Evolutionary conservation across 1,139 yeast species (phyloP), one percentile per base, ranked within the genome.

Genomic region (Debaryomyces robertsiae): DNA sequence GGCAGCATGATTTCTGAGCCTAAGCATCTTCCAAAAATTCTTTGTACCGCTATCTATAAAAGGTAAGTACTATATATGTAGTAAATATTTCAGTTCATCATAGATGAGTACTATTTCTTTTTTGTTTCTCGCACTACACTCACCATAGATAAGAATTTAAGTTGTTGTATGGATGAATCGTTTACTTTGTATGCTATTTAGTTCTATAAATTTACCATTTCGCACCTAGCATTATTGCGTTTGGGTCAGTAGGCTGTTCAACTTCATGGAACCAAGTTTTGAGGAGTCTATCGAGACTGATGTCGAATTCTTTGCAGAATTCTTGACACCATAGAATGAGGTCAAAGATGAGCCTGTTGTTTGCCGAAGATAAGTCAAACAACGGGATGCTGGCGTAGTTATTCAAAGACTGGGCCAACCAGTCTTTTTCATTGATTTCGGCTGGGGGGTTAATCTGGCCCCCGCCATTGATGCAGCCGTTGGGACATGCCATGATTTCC

Each of bases 401-500:
- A 4, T 44, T 48, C 11, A 61, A 51, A 2, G 69, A 69, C 24
- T 57, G 49, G 3, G 49, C 47, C 13, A 73, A 50, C 82, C 82
- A 77, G 11, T 65, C 69, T 46, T 73, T 75, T 30, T 67, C 69
- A 9, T 48, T 36, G 0, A 56, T 48, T 5, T 52, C 54, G 1
- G 45, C 42, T 0, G 86, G 81, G 25, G 77, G 68, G 15, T 77
- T 71, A 28, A 87, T 82, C 55, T 90, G 93, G 0, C 99, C 99
- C 13, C 98, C 98, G 6, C 99, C 99, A 56, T 93, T 93, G 43
- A 91, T 86, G 57, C 98, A 93, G 1, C 98, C 99, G 28, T 88
- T 89, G 3, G 98, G 98, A 60, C 98, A 93, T 1, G 98, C 98
- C 97, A 90, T 91, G 27, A 93, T 86, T 55, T 93, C 98, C 4